phyloP scores from a whole-genome alignment of 192 early-diverging fungal genomes.

The Gaertneriomyces sp. region DNA sequence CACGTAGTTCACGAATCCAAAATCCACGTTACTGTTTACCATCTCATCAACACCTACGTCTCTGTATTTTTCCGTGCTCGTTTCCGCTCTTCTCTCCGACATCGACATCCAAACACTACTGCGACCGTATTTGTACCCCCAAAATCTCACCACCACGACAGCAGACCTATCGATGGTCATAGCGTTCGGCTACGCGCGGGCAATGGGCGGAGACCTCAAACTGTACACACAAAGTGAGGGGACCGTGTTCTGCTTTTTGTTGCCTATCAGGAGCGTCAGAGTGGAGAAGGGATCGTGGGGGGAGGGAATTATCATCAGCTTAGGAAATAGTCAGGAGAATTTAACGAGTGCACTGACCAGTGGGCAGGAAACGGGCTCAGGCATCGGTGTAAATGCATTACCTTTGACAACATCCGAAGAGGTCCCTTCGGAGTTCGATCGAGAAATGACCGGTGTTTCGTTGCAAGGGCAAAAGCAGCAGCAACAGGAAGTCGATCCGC shows the following conservation, averaged over 20 bases:
- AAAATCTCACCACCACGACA: neutral
- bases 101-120: neutral
- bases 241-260: constrained; percentile 14
- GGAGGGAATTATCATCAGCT: neutral
- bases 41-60: neutral
- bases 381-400: too few species aligned
- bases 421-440: too few species aligned
- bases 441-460: too few species aligned
- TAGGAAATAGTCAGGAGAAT: neutral
- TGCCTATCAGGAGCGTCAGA: constrained; percentile 1
- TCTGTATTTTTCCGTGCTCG: too few species aligned
- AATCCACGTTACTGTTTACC: constrained; percentile 5
- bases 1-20: constrained; percentile 5
- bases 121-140: constrained; percentile 15
- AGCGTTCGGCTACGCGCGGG: constrained; percentile 17
- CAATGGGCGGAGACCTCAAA: constrained; percentile 7
- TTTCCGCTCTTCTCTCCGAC: too few species aligned
- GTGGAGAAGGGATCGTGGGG: neutral
- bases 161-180: constrained; percentile 15
- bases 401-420: too few species aligned
- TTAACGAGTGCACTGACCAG: too few species aligned
- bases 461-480: constrained; percentile 1
- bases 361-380: too few species aligned
- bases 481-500: neutral
- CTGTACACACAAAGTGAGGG: neutral